Evolutionary conservation across 2,329 filamentous ascomycete genomes (phyloP), one percentile per base, ranked within the genome.

Genomic region (Thielaviopsis ethacetica): DNA sequence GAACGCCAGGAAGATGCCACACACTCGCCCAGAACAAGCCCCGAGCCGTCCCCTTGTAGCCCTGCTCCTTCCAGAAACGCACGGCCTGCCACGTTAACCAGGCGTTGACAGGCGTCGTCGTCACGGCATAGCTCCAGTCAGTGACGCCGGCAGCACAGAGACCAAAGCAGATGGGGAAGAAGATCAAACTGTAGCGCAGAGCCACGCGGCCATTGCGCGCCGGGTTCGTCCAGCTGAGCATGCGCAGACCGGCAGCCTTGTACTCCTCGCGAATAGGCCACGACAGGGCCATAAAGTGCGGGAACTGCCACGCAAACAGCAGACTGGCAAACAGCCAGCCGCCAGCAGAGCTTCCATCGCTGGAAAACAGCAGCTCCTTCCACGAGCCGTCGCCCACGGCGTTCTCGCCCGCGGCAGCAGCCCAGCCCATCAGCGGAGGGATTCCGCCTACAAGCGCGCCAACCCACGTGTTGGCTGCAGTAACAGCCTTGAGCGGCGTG

Each of bases 391-490:
- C 82, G 22, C 79, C 81, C 2, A 84, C 87, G 9, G 90, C 90
- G 52, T 84, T 85, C 70, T 96, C 89, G 56, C 90, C 91, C 0
- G 90, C 91, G 0, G 93, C 93, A 0, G 93, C 93, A 17, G 90
- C 88, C 93, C 93, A 98, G 63, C 93, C 93, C 93, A 98, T 98
- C 34, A 98, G 73, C 0, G 93, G 93, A 0, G 93, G 91, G 59
- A 98, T 95, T 1, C 86, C 91, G 62, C 93, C 93, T 0, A 98
- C 88, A 0, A 98, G 71, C 3, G 91, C 93, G 17, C 93, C 93
- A 17, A 94, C 80, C 93, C 93, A 98, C 0, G 93, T 98, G 68
- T 98, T 98, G 61, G 91, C 72, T 10, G 85, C 86, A 3, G 85
- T 87, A 13, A 96, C 75, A 6, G 89, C 84, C 72, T 98, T 98